Percentiles rank a stretch among this genome's conserved stretches.
Conservation (phyloP, 176 grass and related monocot species). For the Guadua angustifolia region DNA sequence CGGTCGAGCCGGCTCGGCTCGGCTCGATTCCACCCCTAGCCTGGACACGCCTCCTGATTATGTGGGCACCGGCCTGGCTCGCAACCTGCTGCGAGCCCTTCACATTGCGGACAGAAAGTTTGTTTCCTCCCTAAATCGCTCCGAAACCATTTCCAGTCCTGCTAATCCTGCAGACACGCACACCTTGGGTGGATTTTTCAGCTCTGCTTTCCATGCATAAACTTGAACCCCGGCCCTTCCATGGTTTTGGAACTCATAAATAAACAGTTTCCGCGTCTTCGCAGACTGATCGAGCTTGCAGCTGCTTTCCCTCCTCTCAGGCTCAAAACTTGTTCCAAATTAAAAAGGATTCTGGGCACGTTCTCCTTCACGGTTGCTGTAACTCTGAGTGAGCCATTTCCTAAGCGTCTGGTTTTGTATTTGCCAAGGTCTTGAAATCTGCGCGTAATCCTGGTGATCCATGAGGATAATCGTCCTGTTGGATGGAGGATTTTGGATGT, state of each 20-base stretch:
- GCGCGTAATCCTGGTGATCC: neutral
- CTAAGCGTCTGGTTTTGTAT: constrained; percentile 38
- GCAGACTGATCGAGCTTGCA: neutral
- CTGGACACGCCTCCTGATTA: constrained; percentile 44
- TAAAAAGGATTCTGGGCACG: constrained; percentile 19
- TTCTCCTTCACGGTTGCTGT: constrained; percentile 14
- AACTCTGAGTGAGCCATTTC: constrained; percentile 44
- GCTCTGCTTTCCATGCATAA: constrained; percentile 45
- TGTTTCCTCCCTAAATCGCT: constrained; percentile 52
- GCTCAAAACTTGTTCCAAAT: neutral
- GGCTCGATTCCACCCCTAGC: too few relatives aligned
- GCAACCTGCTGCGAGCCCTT: constrained; percentile 15
- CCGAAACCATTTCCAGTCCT: constrained; percentile 21
- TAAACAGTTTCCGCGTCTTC: neutral
- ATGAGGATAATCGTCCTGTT: constrained; percentile 8
- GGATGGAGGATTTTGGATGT: constrained; percentile 42
- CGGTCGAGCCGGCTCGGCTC: too few relatives aligned
- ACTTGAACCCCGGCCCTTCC: constrained; percentile 24
- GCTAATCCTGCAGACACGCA: neutral
- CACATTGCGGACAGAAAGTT: constrained; percentile 49
- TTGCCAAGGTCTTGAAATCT: constrained; percentile 15
- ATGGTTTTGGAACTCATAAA: constrained; percentile 65
- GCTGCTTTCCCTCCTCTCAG: neutral
- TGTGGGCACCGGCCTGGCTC: constrained; percentile 41
- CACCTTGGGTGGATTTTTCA: neutral